Evolutionary conservation across 768 basidiomycete species (phyloP), one percentile per base, ranked within the genome.

Genomic region (Sutorius australiensis): DNA sequence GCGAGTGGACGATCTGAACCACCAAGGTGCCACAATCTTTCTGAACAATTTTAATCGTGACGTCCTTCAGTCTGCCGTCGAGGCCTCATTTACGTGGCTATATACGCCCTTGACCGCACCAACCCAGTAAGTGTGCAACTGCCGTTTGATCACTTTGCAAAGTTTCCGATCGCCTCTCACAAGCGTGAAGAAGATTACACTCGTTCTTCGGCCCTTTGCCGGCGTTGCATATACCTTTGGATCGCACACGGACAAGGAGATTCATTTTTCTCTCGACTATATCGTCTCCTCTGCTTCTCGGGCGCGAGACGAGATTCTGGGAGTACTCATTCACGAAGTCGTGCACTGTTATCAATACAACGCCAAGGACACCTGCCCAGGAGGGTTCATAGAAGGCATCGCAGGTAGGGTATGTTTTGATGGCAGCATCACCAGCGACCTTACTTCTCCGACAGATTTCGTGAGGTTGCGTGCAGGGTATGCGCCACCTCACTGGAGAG

Each of bases 331-430:
- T 33, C 89, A 88, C 64, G 87, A 92, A 69, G 77, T 86, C 63
- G 88, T 89, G 6, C 89, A 92, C 57, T 90, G 86, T 62, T 91
- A 77, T 64, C 89, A 91, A 62, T 80, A 82, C 67, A 77, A 87
- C 59, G 86, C 77, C 1, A 62, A 71, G 21, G 82, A 74, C 24
- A 79, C 77, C 39, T 84, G 80, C 58, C 86, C 87, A 0, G 78
- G 80, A 2, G 89, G 89, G 2, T 70, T 92, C 43, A 81, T 89
- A 56, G 89, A 92, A 63, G 89, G 89, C 17, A 76, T 92, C 27
- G 89, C 89, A 66, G 88, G 88, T 86, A 53, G 39, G 73, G 55
- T 11, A 14, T n/a, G 28, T 37, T 39, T 16, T 16, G 38, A 48
- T 31, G 44, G 19, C 47, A 17, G 17, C 34, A 30, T 53, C 38